Percentiles rank a stretch among this genome's conserved stretches.
phyloP scores from a whole-genome alignment of 2,329 filamentous ascomycete species.

The Didymella arachidicola region DNA sequence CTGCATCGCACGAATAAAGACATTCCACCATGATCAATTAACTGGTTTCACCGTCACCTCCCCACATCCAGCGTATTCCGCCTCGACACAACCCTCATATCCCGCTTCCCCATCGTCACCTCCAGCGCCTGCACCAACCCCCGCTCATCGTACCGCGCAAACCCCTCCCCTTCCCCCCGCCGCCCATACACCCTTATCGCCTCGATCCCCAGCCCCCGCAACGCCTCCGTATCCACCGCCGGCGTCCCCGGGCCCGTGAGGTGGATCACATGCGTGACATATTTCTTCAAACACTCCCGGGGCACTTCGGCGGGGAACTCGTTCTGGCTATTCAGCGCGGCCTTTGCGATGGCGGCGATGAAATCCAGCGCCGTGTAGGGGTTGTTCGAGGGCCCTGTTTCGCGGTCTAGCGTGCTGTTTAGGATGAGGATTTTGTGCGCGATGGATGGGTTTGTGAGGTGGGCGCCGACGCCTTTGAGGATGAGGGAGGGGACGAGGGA shows the following conservation, averaged over 20 bases:
- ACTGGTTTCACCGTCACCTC: neutral
- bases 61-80: conserved; percentile 61
- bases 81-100: conserved; percentile 61
- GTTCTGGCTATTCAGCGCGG: conserved; percentile 63
- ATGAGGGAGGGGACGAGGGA: conserved; percentile 85
- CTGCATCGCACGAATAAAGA: conserved; percentile 1
- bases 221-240: conserved; percentile 69
- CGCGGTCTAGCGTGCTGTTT: conserved; percentile 84
- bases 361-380: conserved; percentile 83
- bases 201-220: conserved; percentile 75
- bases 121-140: conserved; percentile 78
- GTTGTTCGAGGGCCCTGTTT: conserved; percentile 74
- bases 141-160: conserved; percentile 76
- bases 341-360: conserved; percentile 77
- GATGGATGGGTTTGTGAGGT: conserved; percentile 62
- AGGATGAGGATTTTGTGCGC: conserved; percentile 81
- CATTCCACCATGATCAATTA: neutral
- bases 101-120: conserved; percentile 75
- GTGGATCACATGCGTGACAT: conserved; percentile 86
- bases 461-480: conserved; percentile 75
- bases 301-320: conserved; percentile 1
- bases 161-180: conserved; percentile 61
- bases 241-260: conserved; percentile 76
- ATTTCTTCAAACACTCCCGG: conserved; percentile 46
- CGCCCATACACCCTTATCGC: conserved; percentile 79